Base-by-base conservation (phyloP, 1,139 yeast genomes). In the Candida glucosophila region DNA sequence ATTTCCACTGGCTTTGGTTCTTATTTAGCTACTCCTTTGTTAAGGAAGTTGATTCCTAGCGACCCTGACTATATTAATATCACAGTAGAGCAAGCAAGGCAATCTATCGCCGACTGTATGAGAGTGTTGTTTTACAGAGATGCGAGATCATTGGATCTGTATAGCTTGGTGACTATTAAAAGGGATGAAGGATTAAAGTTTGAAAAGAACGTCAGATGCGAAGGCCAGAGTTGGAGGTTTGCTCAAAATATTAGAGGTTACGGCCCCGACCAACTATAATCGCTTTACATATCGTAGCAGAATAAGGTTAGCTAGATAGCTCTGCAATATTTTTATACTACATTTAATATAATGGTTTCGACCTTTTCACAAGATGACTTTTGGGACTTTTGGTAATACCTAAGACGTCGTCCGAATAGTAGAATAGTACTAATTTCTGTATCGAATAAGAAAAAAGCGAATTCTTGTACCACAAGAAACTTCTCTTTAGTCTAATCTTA, bases 1-100 rank as follows among this genome's bases (percentile, higher is more conserved):
- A 61, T 92, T 35, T 95, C 97, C 25, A 88, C 98, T 2, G 99
- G 99, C 1, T 90, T 88, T 52, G 99, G 98, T 31, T 79, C 94
- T 8, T 90, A 92, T 53, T 66, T 92, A 53, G 98, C 98, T 4
- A 59, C 86, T 22, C 99, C 99, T 18, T 61, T 92, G 40, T 67
- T 92, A 51, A 78, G 99, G 59, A 76, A 81, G 49, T 67, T 79
- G 34, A 83, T 81, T 25, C 94, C 88, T 31, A 61, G 64, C 23
- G 96, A 88, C 39, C 76, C 70, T 19, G 95, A 86, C 41, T 76
- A 65, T 40, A 72, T 62, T 15, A 73, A 76, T 23, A 71, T 90
- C 15, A 61, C 73, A 17, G 82, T 82, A 45, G 78, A 67, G 33
- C 74, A 80, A 28, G 98, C 96, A 2, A 69, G 79, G 34, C 67